Conservation (phyloP, 495 filamentous ascomycete species). For the Copromyces sp. region DNA sequence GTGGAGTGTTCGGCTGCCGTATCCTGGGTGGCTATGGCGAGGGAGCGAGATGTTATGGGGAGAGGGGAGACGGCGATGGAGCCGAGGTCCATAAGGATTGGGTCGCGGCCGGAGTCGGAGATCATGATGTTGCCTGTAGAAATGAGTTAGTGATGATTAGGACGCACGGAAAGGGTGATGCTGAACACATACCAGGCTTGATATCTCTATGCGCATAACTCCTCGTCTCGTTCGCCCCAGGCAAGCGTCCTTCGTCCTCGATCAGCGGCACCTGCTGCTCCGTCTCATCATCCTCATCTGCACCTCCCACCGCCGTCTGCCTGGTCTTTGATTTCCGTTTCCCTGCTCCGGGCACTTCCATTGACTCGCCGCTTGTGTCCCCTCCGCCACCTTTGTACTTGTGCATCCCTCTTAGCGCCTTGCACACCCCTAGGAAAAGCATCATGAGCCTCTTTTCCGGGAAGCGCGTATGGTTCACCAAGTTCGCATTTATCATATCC, state of each 20-base stretch:
- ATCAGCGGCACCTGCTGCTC: conserved; percentile 71
- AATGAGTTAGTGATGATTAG: conserved; percentile 5
- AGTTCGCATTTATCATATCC: conserved; percentile 95
- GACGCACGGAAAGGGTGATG: not conserved
- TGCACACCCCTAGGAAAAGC: conserved; percentile 84
- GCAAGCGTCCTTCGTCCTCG: conserved; percentile 69
- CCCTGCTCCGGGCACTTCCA: conserved; percentile 26
- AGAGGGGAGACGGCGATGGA: conserved; percentile 82
- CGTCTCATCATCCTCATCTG: conserved; percentile 56
- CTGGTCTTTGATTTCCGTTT: conserved; percentile 49
- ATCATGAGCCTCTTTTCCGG: conserved; percentile 81
- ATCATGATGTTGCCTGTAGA: conserved; percentile 89
- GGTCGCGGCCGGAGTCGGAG: conserved; percentile 69
- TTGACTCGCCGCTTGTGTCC: conserved; percentile 35
- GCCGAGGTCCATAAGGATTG: conserved; percentile 97
- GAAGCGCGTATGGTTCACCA: conserved; percentile 92
- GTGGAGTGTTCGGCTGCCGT: conserved; percentile 91
- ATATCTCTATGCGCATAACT: conserved; percentile 96
- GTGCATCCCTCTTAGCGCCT: conserved; percentile 82
- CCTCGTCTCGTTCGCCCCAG: conserved; percentile 56
- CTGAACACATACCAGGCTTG: conserved; percentile 63
- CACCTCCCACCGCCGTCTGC: conserved; percentile 32
- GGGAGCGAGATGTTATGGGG: conserved; percentile 83
- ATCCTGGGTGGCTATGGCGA: conserved; percentile 87
- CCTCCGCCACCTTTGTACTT: conserved; percentile 55